A percentile compares a stretch with the other conserved stretches of the same genome.
Evolutionary conservation across 768 basidiomycete species (phyloP).

Genomic region (Harrya chromipes): DNA sequence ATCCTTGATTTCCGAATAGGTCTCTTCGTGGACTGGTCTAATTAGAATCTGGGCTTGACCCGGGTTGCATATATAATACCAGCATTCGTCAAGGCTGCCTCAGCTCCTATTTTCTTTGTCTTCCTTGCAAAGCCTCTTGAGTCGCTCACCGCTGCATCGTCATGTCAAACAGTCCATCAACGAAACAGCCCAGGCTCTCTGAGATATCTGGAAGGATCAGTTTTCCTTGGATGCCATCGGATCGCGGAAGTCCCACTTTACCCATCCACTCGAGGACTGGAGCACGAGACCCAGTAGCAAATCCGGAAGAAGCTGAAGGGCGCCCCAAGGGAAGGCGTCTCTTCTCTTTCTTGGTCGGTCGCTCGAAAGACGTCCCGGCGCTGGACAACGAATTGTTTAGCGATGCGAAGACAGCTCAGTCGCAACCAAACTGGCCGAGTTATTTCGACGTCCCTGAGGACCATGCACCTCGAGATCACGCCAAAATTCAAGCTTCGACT

Average conservation of each 20-base stretch:
- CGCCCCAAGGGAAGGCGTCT: no score
- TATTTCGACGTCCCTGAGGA: slow-evolving; percentile 21
- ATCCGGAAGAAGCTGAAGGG: no score
- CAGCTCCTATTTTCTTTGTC: no score
- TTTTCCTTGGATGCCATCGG: not conserved
- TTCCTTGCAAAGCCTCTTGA: not conserved
- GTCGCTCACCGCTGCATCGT: not conserved
- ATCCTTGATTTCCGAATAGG: slow-evolving; percentile 4
- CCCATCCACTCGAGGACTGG: not conserved
- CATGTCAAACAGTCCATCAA: slow-evolving; percentile 13
- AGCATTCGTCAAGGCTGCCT: not conserved
- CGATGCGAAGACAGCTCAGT: slow-evolving; percentile 24
- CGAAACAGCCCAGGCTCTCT: slow-evolving; percentile 7
- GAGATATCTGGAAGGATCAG: not conserved
- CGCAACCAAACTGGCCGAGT: slow-evolving; percentile 23
- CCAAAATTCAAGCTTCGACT: slow-evolving; percentile 5
- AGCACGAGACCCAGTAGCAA: not conserved
- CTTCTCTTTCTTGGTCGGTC: slow-evolving; percentile 18
- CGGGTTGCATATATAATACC: not conserved
- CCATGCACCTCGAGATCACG: slow-evolving; percentile 13
- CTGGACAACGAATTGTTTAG: slow-evolving; percentile 26
- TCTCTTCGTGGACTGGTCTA: slow-evolving; percentile 6
- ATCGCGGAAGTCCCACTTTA: not conserved
- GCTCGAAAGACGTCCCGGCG: slow-evolving; percentile 8
- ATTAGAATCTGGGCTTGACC: slow-evolving; percentile 13